Percentiles rank a stretch among this genome's conserved stretches.
phyloP scores from a whole-genome alignment of 352 stramenopile species.

The Phytopythium aichiense region DNA sequence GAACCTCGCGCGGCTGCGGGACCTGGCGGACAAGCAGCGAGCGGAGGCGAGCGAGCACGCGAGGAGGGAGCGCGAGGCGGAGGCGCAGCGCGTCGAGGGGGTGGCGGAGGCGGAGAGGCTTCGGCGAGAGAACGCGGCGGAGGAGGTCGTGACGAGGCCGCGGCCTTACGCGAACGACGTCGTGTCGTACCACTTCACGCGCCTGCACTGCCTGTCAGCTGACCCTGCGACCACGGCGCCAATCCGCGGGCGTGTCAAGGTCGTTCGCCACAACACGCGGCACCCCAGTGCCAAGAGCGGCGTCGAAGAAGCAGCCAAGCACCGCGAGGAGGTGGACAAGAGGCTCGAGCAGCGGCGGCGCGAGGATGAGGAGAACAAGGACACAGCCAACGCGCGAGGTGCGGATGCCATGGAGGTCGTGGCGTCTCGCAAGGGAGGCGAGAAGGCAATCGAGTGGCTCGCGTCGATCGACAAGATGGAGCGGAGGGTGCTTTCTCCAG shows the following conservation, averaged over 20 bases:
- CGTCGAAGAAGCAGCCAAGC: slow-evolving; percentile 35
- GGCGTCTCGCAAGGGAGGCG: slow-evolving; percentile 27
- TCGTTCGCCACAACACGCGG: slow-evolving; percentile 50
- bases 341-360: slow-evolving; percentile 30
- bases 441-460: slow-evolving; percentile 52
- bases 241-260: slow-evolving; percentile 24
- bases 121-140: slow-evolving; percentile 17
- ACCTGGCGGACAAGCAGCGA: slow-evolving; percentile 37
- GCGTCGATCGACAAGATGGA: slow-evolving; percentile 42
- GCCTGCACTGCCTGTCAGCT: slow-evolving; percentile 34
- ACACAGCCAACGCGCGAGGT: slow-evolving; percentile 34
- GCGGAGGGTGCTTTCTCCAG: slow-evolving; percentile 11
- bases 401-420: slow-evolving; percentile 27
- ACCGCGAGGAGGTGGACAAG: slow-evolving; percentile 34
- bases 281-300: slow-evolving; percentile 29
- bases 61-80: slow-evolving; percentile 28
- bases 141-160: slow-evolving; percentile 43
- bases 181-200: slow-evolving; percentile 47
- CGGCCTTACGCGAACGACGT: slow-evolving; percentile 36
- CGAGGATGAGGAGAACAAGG: slow-evolving; percentile 27
- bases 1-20: slow-evolving; percentile 40
- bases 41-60: slow-evolving; percentile 33
- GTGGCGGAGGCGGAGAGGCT: slow-evolving; percentile 25
- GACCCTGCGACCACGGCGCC: neutral
- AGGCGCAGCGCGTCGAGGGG: slow-evolving; percentile 18